Evolutionary conservation across 192 early-diverging fungal species (phyloP), one percentile per base, ranked within the genome.

Genomic region (Cetraspora pellucida): DNA sequence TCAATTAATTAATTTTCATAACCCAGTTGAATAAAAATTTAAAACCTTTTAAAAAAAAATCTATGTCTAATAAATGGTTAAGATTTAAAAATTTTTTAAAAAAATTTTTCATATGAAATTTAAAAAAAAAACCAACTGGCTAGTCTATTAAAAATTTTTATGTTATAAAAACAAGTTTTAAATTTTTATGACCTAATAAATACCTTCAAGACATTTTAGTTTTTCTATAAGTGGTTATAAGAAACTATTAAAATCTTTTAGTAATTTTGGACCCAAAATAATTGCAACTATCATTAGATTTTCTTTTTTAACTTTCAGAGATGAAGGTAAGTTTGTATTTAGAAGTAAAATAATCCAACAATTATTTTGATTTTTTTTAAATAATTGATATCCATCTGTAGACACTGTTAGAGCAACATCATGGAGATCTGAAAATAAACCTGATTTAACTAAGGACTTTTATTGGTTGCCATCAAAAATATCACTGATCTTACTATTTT

Each of bases 161-260:
- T n/a, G n/a, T n/a, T n/a, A n/a, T n/a, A n/a, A n/a, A n/a, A n/a
- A n/a, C n/a, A n/a, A n/a, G n/a, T n/a, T n/a, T 21, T 57, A 21
- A 17, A 57, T 57, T 17, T 21, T 57, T 21, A n/a, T n/a, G n/a
- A 19, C 7, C 1, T 57, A 57, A 57, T 21, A n/a, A 21, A n/a
- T 57, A 57, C 54, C 16, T 57, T 57, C 54, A 57, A 57, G 54
- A 17, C 21, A 21, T n/a, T 57, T 57, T 57, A 57, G 16, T 4
- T 57, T 17, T 7, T 57, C 54, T 57, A 57, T 21, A 7, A 57
- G 54, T 57, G 54, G 54, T 4, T 57, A 1, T 57, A 57, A 57
- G 16, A 57, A 57, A 57, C 54, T 57, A 57, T 57, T 57, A 57
- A 57, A 57, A 64, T 64, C 16, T 13, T 43, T 64, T 64, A 9